Base-by-base conservation (phyloP, 192 early-diverging fungal species). In the Rhizoclosmatium sp. region DNA sequence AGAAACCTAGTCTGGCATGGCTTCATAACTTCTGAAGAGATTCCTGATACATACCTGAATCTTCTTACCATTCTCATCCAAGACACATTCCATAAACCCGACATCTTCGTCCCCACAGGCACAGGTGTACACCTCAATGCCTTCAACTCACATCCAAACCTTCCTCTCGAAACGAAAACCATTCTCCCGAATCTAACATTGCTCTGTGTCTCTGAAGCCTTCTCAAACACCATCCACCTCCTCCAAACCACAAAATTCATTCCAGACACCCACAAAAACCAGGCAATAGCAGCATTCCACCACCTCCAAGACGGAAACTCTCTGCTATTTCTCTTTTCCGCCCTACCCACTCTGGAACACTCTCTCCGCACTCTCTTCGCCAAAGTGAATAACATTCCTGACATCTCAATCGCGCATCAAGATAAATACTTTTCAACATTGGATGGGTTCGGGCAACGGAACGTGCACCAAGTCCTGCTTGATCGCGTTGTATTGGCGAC, bases 1-100 rank as follows among this genome's bases (percentile, higher is more conserved):
- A 16, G 72, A 14, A 74, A 74, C 72, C 44, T 74, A 39, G 72
- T 64, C 4, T 74, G 72, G 72, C 72, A 74, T 45, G 72, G 72
- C 1, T 74, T 74, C 44, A 12, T 74, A 4, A 62, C 59, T 59
- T 19, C 56, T 12, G 19, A 54, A 0, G 72, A 74, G 41, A 2
- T 74, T 10, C 59, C 56, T 3, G 12, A n/a, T 14, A 5, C 39
- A 4, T 74, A 74, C 59, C 14, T 31, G 45, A 9, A 42, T 49
- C 31, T 74, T 10, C 16, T 74, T 9, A 10, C 61, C 9, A 59
- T 74, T 4, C 44, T 1, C 21, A 42, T 44, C 42, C 12, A 42
- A 14, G 42, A 14, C 16, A 31, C 31, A 31, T 31, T 31, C 31
- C 31, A 31, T 31, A 31, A 31, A 31, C 31, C 31, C 31, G 39